These are phyloP conservation scores for Capsicum rhomboideum DNA, from an alignment of 257 asterid species.

Conservation along the genomic window DNA sequence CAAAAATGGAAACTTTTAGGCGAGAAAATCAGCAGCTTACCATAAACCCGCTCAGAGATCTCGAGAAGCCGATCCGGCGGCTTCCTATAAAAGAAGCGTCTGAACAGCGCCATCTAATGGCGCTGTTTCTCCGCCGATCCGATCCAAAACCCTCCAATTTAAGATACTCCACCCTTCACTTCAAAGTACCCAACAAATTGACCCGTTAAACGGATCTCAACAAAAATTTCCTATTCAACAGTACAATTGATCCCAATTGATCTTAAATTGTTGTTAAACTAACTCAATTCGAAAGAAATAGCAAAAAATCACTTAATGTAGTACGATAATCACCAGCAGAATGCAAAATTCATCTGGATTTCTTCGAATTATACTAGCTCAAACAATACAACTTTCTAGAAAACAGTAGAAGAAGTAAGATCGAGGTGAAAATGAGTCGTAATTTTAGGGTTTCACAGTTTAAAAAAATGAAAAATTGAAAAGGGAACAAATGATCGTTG, in stretches of 20 bases:
- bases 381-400: neutral
- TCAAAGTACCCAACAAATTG: constrained; percentile 16
- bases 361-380: neutral
- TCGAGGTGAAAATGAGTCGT: constrained; percentile 8
- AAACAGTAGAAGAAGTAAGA: neutral
- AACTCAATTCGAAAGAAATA: neutral
- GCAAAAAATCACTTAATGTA: neutral
- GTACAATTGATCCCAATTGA: neutral
- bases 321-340: neutral
- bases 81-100: constrained; percentile 93
- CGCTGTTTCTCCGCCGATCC: constrained; percentile 70
- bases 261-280: neutral
- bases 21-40: constrained; percentile 33
- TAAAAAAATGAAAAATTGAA: neutral
- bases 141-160: constrained; percentile 46
- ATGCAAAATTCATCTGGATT: neutral
- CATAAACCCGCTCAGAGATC: constrained; percentile 97
- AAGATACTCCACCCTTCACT: constrained; percentile 1
- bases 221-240: constrained; percentile 16
- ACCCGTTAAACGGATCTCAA: constrained; percentile 33
- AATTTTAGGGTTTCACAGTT: constrained; percentile 20
- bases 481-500: constrained; percentile 10
- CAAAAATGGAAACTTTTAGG: neutral
- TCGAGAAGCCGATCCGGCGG: constrained; percentile 99
- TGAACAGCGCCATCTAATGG: constrained; percentile 99